These are phyloP conservation scores for Penicillium daleae DNA, from an alignment of 495 filamentous ascomycete genomes.

Conservation along the genomic window DNA sequence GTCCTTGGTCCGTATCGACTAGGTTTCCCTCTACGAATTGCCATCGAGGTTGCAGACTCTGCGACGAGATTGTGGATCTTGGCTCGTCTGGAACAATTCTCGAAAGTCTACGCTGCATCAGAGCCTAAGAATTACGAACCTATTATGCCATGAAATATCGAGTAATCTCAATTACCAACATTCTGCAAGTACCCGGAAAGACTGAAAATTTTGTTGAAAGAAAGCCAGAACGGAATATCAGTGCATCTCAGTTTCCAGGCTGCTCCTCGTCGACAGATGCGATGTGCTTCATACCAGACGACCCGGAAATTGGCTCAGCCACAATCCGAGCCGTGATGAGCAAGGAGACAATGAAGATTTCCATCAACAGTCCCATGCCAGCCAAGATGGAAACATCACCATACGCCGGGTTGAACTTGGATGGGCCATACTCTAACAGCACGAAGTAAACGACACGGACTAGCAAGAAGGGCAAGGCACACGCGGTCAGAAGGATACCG, in stretches of 20 bases:
- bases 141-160: not conserved
- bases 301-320: constrained; percentile 27
- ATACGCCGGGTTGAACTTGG: constrained; percentile 26
- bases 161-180: not conserved
- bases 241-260: constrained; percentile 7
- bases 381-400: constrained; percentile 30
- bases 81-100: constrained; percentile 29
- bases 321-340: constrained; percentile 32
- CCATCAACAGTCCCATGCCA: constrained; percentile 40
- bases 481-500: constrained; percentile 23
- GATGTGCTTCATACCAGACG: constrained; percentile 1
- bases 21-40: constrained; percentile 38
- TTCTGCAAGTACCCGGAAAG: not conserved
- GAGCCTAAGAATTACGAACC: constrained; percentile 29
- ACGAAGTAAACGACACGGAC: constrained; percentile 33
- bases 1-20: constrained; percentile 39
- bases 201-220: not conserved
- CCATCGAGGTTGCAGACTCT: constrained; percentile 35
- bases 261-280: constrained; percentile 12
- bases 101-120: constrained; percentile 32
- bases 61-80: constrained; percentile 35
- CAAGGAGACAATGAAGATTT: constrained; percentile 29
- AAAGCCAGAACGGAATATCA: not conserved
- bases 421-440: constrained; percentile 29
- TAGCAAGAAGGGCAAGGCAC: constrained; percentile 33